Evolutionary conservation across 2,329 filamentous ascomycete species (phyloP), one percentile per base, ranked within the genome.

Genomic region (Calonectria pteridis): DNA sequence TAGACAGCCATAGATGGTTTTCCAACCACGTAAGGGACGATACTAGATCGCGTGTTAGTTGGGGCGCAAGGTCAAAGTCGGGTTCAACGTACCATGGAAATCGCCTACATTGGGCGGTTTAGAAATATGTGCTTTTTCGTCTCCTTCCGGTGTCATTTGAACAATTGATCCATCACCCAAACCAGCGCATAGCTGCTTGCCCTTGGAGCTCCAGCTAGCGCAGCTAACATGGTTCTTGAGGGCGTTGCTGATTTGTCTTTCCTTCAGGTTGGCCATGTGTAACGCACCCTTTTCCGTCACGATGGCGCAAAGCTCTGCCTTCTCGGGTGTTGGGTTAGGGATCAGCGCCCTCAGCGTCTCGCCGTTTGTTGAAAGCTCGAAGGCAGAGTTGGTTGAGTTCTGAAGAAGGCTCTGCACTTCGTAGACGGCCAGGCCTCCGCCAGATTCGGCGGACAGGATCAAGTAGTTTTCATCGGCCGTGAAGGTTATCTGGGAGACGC

Each of bases 141-240:
- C 90, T 59, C 96, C 96, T 78, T 95, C 91, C 0, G 94, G 94
- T 10, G 94, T 95, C 90, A 98, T 93, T 83, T 98, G 96, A 70
- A 91, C 90, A 67, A 94, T 92, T 16, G 92, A 93, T 72, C 97
- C 97, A 84, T 98, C 92, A 9, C 89, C 92, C 78, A 97, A 88
- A 20, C 97, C 97, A 77, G 95, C 96, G 55, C 98, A 93, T 53
- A 99, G 88, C 82, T 98, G 96, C 83, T 98, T 99, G 59, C 97
- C 97, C 82, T 93, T 95, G 74, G 92, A 93, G 83, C 97, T 99
- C 97, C 97, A 99, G 70, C 94, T 93, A 7, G 95, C 90, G 80
- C 94, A 97, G 82, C 93, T 95, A 33, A 98, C 96, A 62, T 94
- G 93, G 33, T 90, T 88, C 80, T 93, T 94, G 76, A 98, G 87